A percentile compares a stretch with the other conserved stretches of the same genome.
phyloP scores from a whole-genome alignment of 768 basidiomycete genomes.

The Megacollybia marginata region DNA sequence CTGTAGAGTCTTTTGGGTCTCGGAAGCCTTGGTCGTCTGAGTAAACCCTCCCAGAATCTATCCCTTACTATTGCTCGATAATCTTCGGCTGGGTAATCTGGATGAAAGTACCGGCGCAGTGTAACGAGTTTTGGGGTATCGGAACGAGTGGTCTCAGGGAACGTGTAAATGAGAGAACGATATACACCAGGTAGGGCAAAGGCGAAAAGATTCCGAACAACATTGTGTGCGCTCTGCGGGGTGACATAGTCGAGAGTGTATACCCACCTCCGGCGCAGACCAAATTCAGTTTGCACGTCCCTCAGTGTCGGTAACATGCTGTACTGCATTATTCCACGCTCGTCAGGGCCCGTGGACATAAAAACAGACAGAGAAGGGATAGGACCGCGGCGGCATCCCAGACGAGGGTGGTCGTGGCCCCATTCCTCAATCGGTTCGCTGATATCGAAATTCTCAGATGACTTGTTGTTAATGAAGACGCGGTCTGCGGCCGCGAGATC shows the following conservation, averaged over 20 bases:
- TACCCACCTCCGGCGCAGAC: neutral
- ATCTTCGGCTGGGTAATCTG: neutral
- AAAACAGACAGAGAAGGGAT: constrained; percentile 34
- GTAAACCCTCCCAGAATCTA: constrained; percentile 11
- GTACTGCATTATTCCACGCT: constrained; percentile 25
- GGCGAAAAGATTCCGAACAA: neutral
- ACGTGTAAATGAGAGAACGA: constrained; percentile 21
- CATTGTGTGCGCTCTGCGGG: neutral
- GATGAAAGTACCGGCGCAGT: constrained; percentile 10
- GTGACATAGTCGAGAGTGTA: neutral
- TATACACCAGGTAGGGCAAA: constrained; percentile 21
- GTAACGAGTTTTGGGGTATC: neutral
- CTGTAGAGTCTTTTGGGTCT: constrained; percentile 10
- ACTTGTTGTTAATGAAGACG: constrained; percentile 15
- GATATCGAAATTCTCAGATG: neutral
- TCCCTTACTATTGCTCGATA: constrained; percentile 8
- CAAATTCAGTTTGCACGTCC: neutral
- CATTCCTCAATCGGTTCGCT: constrained; percentile 26
- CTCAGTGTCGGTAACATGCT: constrained; percentile 22
- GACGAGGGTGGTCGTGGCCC: constrained; percentile 27
- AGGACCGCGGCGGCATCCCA: constrained; percentile 22
- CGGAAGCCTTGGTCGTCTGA: constrained; percentile 14
- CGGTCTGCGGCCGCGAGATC: constrained; percentile 11
- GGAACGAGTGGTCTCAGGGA: neutral
- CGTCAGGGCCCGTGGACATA: constrained; percentile 17